Percentiles rank a stretch among this genome's conserved stretches.
Conservation (phyloP, 371 early-diverging fungal species). For the Saksenaea oblongispora region DNA sequence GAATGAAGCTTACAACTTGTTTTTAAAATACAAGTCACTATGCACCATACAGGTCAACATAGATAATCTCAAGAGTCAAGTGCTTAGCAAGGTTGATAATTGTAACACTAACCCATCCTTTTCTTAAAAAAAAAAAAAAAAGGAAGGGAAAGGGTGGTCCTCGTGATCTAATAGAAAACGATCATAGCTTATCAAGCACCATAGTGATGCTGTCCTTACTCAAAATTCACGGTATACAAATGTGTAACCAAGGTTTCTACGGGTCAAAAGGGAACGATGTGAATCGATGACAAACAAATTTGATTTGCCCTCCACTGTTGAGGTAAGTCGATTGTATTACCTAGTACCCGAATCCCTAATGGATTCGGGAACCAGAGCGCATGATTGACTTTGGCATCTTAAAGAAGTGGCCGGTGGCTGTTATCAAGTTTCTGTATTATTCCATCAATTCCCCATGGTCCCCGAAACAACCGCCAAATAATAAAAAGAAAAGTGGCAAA, state of each 20-base stretch:
- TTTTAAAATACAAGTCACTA: no score
- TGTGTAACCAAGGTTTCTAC: neutral
- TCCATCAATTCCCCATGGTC: no score
- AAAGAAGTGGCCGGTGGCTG: no score
- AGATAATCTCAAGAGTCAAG: neutral
- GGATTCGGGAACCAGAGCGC: slow-evolving; percentile 2
- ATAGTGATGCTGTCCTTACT: neutral
- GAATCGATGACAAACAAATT: neutral
- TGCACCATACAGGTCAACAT: neutral
- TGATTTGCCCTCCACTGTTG: neutral
- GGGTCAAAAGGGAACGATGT: neutral
- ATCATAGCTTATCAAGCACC: neutral
- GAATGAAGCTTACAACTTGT: neutral
- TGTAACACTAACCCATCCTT: neutral
- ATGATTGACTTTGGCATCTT: neutral
- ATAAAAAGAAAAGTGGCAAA: no score
- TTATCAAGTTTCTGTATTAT: no score
- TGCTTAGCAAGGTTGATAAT: neutral
- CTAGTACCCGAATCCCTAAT: neutral
- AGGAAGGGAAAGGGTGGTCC: neutral
- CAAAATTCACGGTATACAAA: neutral
- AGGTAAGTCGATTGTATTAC: slow-evolving; percentile 4
- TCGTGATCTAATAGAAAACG: neutral
- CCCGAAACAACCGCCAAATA: no score
- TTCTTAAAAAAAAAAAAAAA: neutral